A percentile compares a stretch with the other conserved stretches of the same genome.
Conservation (phyloP, 768 basidiomycete genomes). For the Trametopsis cervina region DNA sequence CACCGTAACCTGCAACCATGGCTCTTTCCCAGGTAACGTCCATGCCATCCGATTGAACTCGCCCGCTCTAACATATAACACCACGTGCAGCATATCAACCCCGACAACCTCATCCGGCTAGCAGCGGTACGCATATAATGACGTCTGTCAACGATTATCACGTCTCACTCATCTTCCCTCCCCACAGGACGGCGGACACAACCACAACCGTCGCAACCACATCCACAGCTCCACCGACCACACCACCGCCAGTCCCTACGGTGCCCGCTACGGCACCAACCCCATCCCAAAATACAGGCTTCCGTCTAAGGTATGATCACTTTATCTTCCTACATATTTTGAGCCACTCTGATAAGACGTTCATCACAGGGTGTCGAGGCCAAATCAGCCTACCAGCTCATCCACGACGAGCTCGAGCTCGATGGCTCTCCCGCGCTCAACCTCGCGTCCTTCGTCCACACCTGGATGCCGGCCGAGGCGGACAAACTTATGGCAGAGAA, state of each 20-base stretch:
- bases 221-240: slow-evolving; percentile 29
- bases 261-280: slow-evolving; percentile 58
- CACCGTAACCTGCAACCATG: background rate
- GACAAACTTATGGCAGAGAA: slow-evolving; percentile 57
- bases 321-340: background rate
- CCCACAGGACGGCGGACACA: slow-evolving; percentile 1
- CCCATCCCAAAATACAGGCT: slow-evolving; percentile 66
- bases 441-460: slow-evolving; percentile 62
- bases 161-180: too few relatives aligned
- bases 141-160: too few relatives aligned
- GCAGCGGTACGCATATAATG: slow-evolving; percentile 46
- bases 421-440: slow-evolving; percentile 54
- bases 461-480: slow-evolving; percentile 50
- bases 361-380: slow-evolving; percentile 42
- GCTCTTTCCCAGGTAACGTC: background rate
- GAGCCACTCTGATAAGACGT: background rate
- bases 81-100: slow-evolving; percentile 50
- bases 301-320: slow-evolving; percentile 38
- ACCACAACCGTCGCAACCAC: slow-evolving; percentile 23
- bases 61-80: too few relatives aligned
- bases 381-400: slow-evolving; percentile 46
- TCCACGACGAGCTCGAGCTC: slow-evolving; percentile 57
- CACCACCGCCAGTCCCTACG: slow-evolving; percentile 40
- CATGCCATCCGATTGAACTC: too few relatives aligned
- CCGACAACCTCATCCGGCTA: slow-evolving; percentile 56